Conservation (phyloP, 768 basidiomycete species). For the Hysterangium stoloniferum region DNA sequence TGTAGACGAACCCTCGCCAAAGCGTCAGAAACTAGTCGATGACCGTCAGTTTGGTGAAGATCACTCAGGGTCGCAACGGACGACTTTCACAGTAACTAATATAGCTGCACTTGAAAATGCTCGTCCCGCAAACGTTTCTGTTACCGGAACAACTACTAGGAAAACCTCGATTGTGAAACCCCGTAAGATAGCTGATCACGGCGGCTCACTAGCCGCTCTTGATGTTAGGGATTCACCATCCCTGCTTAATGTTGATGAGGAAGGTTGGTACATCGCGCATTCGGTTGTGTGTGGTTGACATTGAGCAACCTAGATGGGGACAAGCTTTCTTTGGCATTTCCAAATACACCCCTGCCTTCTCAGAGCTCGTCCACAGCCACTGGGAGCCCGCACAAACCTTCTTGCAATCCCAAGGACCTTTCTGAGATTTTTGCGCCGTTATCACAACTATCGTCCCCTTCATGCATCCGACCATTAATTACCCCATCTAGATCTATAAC, state of each 20-base stretch:
- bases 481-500: conserved; percentile 31
- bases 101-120: background rate
- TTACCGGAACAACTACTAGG: background rate
- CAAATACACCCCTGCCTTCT: background rate
- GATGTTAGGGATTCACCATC: no score
- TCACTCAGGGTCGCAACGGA: background rate
- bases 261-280: background rate
- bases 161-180: background rate
- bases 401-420: conserved; percentile 29
- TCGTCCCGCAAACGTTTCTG: background rate
- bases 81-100: background rate
- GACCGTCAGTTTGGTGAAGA: background rate
- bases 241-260: background rate
- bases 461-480: conserved; percentile 10
- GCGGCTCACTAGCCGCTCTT: background rate
- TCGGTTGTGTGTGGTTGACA: no score
- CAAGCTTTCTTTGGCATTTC: background rate
- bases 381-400: background rate
- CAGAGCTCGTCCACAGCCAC: background rate
- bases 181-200: background rate
- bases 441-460: conserved; percentile 16
- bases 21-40: conserved; percentile 3
- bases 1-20: background rate
- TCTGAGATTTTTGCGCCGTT: conserved; percentile 38
- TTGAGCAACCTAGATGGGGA: background rate